A percentile compares a stretch with the other conserved stretches of the same genome.
These are phyloP conservation scores for Hypoxylon subgilvum DNA, from an alignment of 495 filamentous ascomycete genomes.

Conservation along the genomic window DNA sequence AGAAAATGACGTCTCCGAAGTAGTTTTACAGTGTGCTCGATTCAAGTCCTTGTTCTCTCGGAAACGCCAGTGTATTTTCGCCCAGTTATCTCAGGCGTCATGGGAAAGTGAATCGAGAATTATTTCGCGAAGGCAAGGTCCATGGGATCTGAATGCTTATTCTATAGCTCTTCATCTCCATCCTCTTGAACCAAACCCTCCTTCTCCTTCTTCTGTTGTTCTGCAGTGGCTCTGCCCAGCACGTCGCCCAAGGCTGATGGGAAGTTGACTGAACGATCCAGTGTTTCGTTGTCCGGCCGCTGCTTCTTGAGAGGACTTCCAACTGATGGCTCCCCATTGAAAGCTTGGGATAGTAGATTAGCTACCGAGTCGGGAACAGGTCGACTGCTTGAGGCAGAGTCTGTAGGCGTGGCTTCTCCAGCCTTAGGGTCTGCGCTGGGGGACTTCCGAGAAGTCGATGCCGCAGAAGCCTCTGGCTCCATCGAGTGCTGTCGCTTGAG, in stretches of 20 bases:
- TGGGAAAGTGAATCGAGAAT: too few species aligned
- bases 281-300: conserved; percentile 67
- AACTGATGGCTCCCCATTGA: conserved; percentile 61
- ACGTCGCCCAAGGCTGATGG: conserved; percentile 53
- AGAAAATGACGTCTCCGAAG: too few species aligned
- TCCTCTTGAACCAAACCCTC: conserved; percentile 33
- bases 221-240: conserved; percentile 52
- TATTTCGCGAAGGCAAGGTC: too few species aligned
- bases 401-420: conserved; percentile 47
- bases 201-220: conserved; percentile 43
- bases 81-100: too few species aligned
- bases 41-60: too few species aligned
- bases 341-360: conserved; percentile 53
- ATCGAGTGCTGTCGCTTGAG: conserved; percentile 94
- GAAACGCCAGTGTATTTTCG: too few species aligned
- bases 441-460: conserved; percentile 47
- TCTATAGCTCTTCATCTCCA: conserved; percentile 55
- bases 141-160: too few species aligned
- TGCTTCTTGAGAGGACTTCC: conserved; percentile 88
- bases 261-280: conserved; percentile 55
- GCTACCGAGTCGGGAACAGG: conserved; percentile 30
- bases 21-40: neutral
- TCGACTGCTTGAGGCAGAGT: conserved; percentile 45
- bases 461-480: conserved; percentile 65
- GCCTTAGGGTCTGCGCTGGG: conserved; percentile 42